Base-by-base conservation (phyloP, 2,329 filamentous ascomycete genomes). In the Grosmannia clavigera region DNA sequence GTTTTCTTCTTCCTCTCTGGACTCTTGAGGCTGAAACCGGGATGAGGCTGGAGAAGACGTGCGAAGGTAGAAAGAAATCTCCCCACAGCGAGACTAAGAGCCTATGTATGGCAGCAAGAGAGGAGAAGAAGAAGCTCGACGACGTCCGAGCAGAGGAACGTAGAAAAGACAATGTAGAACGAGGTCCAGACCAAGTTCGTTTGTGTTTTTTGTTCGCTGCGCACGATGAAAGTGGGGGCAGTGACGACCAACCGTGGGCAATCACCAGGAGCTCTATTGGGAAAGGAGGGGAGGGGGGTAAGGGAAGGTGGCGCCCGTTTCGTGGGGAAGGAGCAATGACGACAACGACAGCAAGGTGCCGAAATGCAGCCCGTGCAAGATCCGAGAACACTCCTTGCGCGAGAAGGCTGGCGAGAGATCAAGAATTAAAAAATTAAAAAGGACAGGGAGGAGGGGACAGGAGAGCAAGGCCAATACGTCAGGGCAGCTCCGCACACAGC, bases 161-260 rank as follows among this genome's bases (percentile, higher is more conserved):
- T 14, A n/a, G 29, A 33, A 12, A 29, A 35, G 16, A 51, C n/a
- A 27, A 31, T 3, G 14, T 38, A 33, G 50, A 25, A 53, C 57
- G 43, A 29, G 57, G 57, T 58, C 57, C 57, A 58, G 57, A 53
- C 57, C 57, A 19, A 43, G 43, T 57, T 46, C 25, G 27, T 38
- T 48, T 25, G 7, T 53, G 11, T 51, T 10, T 43, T 22, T 46
- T 46, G 43, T 46, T n/a, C 7, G 43, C 16, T 25, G 12, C 16
- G 19, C 33, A 27, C 9, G 33, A 40, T 19, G 4, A 19, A n/a
- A 46, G 43, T n/a, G 33, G n/a, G 33, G 35, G 53, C 35, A 43
- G 35, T 3, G 40, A 27, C 53, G 53, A 27, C 33, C 40, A 25
- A 22, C 31, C 33, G 14, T 11, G 33, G 22, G 22, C 33, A 53